A percentile compares a stretch with the other conserved stretches of the same genome.
Conservation (phyloP, 2,329 filamentous ascomycete species). For the Aspergillus tamarii region DNA sequence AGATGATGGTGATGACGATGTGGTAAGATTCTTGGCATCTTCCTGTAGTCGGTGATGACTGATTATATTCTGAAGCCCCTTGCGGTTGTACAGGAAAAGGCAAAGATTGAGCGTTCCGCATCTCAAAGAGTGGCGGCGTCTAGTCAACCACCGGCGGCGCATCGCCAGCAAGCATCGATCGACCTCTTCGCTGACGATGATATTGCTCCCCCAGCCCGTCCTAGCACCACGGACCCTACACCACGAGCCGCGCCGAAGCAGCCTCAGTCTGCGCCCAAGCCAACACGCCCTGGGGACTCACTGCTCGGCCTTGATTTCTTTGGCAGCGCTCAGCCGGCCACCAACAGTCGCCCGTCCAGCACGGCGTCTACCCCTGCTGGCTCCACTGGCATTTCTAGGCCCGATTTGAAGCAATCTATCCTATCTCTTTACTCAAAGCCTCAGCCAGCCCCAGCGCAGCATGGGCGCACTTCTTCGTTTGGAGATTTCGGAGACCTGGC, state of each 20-base stretch:
- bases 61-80: constrained; percentile 54
- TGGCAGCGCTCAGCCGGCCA: constrained; percentile 68
- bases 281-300: constrained; percentile 78
- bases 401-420: constrained; percentile 96
- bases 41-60: not conserved
- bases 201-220: constrained; percentile 65
- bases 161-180: constrained; percentile 55
- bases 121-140: constrained; percentile 54
- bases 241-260: constrained; percentile 64
- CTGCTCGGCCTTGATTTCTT: constrained; percentile 92
- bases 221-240: constrained; percentile 71
- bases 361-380: constrained; percentile 66
- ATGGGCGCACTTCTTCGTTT: constrained; percentile 66
- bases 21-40: constrained; percentile 50
- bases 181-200: constrained; percentile 84
- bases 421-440: constrained; percentile 89
- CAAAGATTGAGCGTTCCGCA: constrained; percentile 64
- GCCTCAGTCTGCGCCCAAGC: constrained; percentile 58
- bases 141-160: constrained; percentile 50
- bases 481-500: constrained; percentile 73
- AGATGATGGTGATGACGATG: constrained; percentile 85
- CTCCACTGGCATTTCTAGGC: constrained; percentile 70
- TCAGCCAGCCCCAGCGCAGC: constrained; percentile 60
- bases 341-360: constrained; percentile 77
- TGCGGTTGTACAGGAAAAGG: constrained; percentile 71